Evolutionary conservation across 1,284 basidiomycete species (phyloP).

Genomic region (Leccinum griseonigrum): DNA sequence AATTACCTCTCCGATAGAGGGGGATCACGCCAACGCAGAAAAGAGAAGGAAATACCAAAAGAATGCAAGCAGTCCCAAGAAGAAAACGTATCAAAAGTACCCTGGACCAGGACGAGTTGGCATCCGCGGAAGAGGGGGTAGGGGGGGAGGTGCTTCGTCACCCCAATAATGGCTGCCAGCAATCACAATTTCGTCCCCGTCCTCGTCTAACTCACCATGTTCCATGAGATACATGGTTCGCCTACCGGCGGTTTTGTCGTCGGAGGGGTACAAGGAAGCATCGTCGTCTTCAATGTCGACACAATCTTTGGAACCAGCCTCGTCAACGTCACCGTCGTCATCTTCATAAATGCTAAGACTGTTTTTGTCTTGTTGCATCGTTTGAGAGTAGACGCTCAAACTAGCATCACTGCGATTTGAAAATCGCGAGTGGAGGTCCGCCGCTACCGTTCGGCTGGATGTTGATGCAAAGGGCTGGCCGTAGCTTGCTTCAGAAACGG

Average conservation of each 20-base stretch:
- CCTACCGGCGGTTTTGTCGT: slow-evolving; percentile 34
- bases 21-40: slow-evolving; percentile 1
- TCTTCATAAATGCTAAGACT: slow-evolving; percentile 22
- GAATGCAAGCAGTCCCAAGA: slow-evolving; percentile 5
- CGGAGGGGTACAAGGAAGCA: slow-evolving; percentile 30
- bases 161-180: slow-evolving; percentile 22
- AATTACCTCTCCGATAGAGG: slow-evolving; percentile 16
- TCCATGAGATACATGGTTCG: slow-evolving; percentile 35
- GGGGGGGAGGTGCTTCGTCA: slow-evolving; percentile 17
- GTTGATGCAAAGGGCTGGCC: slow-evolving; percentile 14
- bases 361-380: slow-evolving; percentile 13
- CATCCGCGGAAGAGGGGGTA: slow-evolving; percentile 19
- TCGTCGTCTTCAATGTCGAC: slow-evolving; percentile 28
- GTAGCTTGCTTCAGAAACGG: slow-evolving; percentile 20
- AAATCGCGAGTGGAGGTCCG: slow-evolving; percentile 13
- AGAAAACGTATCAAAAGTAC: slow-evolving; percentile 22
- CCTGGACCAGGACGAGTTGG: slow-evolving; percentile 22
- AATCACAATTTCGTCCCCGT: slow-evolving; percentile 20
- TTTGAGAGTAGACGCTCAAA: slow-evolving; percentile 20
- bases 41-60: slow-evolving; percentile 8
- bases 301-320: slow-evolving; percentile 10
- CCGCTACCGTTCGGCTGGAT: background rate
- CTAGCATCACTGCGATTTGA: slow-evolving; percentile 20
- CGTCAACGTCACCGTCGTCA: slow-evolving; percentile 23
- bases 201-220: slow-evolving; percentile 25